Base-by-base conservation (phyloP, 306 rosid species). In the Inga laurina region DNA sequence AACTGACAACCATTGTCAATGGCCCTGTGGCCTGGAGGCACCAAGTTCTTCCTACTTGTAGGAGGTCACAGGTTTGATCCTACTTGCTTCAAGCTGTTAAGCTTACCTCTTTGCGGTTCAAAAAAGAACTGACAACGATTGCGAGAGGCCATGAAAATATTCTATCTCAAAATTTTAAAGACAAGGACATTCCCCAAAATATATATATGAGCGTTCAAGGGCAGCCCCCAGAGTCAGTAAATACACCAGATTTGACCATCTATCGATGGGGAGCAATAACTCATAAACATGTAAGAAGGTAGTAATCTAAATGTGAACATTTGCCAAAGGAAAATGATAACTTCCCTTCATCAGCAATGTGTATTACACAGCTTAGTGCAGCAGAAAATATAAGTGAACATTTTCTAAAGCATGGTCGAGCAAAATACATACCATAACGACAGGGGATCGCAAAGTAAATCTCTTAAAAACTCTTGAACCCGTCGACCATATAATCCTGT, bases 381-480 rank as follows among this genome's bases (percentile, higher is more conserved):
- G 22, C 51, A 4, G 2, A 9, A 62, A 61, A 77, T 68, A 46
- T 14, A 66, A 54, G 3, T n/a, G 19, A 59, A 49, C 73, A 66
- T 35, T 56, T 82, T 54, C 44, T 56, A 79, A 87, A 64, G 39
- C 85, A 82, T 3, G 64, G 75, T 71, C 39, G 3, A 64, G 37
- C 66, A 52, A 78, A 65, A 34, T 0, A 15, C 81, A 45, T 48
- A 91, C 99, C 98, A 56, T 93, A 84, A 93, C 49, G 5, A 95
- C 81, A 7, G 95, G 85, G 11, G 96, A 89, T n/a, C 85, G 83
- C 83, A 92, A 81, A 51, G 97, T 92, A 79, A 95, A 95, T 57
- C 99, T 83, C 91, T 91, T 95, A 80, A 89, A 92, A 46, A 95
- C 99, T 78, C 98, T 81, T 16, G 99, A 90, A 85, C 97, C 98